Base-by-base conservation (phyloP, 2,329 filamentous ascomycete genomes). In the Mycosphaerelloides madeirae region DNA sequence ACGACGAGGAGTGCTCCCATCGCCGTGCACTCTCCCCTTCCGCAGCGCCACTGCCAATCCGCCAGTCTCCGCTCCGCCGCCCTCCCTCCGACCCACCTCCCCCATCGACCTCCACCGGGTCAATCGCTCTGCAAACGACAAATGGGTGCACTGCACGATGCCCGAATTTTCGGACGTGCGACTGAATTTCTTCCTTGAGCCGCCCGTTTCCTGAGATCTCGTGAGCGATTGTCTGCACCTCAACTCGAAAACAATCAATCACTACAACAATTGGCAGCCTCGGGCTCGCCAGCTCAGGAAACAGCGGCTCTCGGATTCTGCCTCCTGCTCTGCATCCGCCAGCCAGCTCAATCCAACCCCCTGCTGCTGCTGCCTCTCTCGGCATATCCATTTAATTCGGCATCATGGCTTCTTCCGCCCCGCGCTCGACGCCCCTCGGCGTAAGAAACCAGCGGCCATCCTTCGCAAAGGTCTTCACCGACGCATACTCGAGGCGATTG, bases 171-270 rank as follows among this genome's bases (percentile, higher is more conserved):
- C 66, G 65, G 68, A 66, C 61, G 56, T 67, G 64, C 61, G 64
- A 60, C 67, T 67, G 65, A 68, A 65, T 58, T 71, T 62, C 62
- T 65, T 73, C 72, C 72, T 75, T 75, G 71, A 74, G 68, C 68
- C 71, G 62, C 69, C 70, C 52, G 67, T 65, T 61, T 65, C 63
- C 57, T 66, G 63, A 65, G 53, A 47, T 48, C 45, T 47, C 53
- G 35, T 56, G 54, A 56, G 59, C 55, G 54, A 61, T 56, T 51
- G 56, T 35, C 48, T 45, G 29, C 32, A 43, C 38, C 22, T 25
- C 22, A 25, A 25, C 22, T 9, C 5, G 9, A 25, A 25, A 25
- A 38, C 31, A 42, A 46, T 22, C 36, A 45, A 46, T 43, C 49
- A 56, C 49, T 34, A 55, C 59, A 61, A 56, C 57, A 53, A 59